Base-by-base conservation (phyloP, 2,329 filamentous ascomycete genomes). In the Fusarium brevicatenulatum region DNA sequence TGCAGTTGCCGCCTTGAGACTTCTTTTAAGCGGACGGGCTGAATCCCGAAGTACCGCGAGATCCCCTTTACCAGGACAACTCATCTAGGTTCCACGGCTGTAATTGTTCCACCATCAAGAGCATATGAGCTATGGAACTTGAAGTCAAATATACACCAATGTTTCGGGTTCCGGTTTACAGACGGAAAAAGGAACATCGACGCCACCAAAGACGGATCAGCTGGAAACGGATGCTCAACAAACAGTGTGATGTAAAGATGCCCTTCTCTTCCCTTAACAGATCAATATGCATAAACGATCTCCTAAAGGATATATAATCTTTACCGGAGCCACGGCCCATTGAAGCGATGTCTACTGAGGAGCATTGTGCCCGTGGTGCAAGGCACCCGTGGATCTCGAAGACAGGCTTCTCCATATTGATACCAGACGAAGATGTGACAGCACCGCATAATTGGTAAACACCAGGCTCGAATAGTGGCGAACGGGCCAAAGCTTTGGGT, bases 21-120 rank as follows among this genome's bases (percentile, higher is more conserved):
- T 39, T 43, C 44, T 63, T 70, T 63, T 68, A 50, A 69, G 53
- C 63, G 49, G 71, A 28, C 71, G 71, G 71, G 40, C 56, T 56
- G 59, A 60, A 59, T 74, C 71, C 71, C 71, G 71, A 73, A 64
- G 47, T 74, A 58, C 71, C 71, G 71, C 54, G 30, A 43, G 49
- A 32, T 50, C 49, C 42, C 46, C 53, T 63, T 40, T 47, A 52
- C 34, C 28, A 42, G 56, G 54, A 49, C 18, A 43, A 36, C 37
- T 49, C 25, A 64, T 46, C 32, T 32, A 28, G 21, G n/a, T n/a
- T 43, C 9, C 15, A 57, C 28, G 28, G 28, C 13, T 46, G 32
- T 18, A 58, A 39, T 28, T 30, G n/a, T 16, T 40, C 28, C 19
- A 37, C 10, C n/a, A 46, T 39, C 21, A 43, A 42, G n/a, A 28